phyloP scores from a whole-genome alignment of 192 early-diverging fungal genomes.

The Lobosporangium transversale region DNA sequence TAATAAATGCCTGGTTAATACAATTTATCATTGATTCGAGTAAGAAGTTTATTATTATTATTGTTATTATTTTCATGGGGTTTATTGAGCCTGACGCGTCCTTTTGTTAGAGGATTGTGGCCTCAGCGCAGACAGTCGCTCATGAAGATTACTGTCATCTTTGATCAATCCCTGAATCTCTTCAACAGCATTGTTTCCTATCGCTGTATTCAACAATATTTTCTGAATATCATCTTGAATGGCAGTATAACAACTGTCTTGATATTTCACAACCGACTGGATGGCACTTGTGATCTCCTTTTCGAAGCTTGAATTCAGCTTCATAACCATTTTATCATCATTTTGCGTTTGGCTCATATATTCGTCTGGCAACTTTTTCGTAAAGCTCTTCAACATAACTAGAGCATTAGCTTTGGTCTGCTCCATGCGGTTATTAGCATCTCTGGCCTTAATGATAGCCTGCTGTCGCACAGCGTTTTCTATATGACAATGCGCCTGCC shows the following conservation, averaged over 20 bases:
- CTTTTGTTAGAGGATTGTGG: not conserved
- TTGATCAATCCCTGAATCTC: not conserved
- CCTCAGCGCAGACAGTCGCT: no score
- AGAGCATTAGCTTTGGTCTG: not conserved
- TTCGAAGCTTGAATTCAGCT: constrained; percentile 12
- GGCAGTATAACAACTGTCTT: not conserved
- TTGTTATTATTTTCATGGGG: no score
- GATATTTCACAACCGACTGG: not conserved
- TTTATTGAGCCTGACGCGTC: constrained; percentile 15
- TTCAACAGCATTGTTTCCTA: not conserved
- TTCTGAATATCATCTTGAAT: constrained; percentile 8
- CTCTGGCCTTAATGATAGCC: not conserved
- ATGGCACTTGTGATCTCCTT: not conserved
- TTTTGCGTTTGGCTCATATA: not conserved
- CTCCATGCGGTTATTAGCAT: not conserved
- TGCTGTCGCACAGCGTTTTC: not conserved
- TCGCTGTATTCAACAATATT: not conserved
- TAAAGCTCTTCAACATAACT: not conserved
- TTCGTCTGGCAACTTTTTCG: not conserved
- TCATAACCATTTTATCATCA: not conserved
- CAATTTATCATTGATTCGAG: no score
- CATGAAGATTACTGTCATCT: not conserved
- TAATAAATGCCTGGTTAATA: constrained; percentile 1
- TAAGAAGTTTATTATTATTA: no score
- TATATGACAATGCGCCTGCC: not conserved